Conservation (phyloP, 2,329 filamentous ascomycete genomes). For the Cephalotrichum gorgonifer region DNA sequence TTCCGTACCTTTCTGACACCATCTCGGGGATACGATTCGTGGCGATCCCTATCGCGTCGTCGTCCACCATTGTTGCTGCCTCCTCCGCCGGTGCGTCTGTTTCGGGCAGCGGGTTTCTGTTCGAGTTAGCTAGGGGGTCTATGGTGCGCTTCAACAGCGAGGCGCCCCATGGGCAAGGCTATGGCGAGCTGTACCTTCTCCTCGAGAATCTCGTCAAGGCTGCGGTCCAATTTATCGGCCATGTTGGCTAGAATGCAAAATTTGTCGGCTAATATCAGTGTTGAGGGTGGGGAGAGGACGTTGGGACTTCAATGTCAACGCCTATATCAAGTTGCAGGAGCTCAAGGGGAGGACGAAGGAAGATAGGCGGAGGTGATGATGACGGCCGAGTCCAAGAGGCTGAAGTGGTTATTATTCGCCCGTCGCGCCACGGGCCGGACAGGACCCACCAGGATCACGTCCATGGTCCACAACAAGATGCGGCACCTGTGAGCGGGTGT, state of each 20-base stretch:
- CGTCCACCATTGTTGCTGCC: conserved; percentile 13
- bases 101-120: conserved; percentile 13
- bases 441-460: too few species aligned
- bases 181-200: conserved; percentile 27
- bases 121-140: background rate
- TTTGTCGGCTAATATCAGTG: background rate
- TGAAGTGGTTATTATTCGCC: too few species aligned
- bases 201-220: conserved; percentile 46
- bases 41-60: conserved; percentile 25
- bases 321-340: too few species aligned
- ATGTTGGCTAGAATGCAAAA: conserved; percentile 13
- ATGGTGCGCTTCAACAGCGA: background rate
- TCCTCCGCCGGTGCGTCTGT: conserved; percentile 18
- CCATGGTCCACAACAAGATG: too few species aligned
- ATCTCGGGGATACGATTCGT: conserved; percentile 57
- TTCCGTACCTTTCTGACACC: conserved; percentile 75
- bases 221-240: conserved; percentile 39
- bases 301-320: too few species aligned
- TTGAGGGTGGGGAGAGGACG: background rate
- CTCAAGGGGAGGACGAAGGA: too few species aligned
- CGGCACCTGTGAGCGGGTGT: too few species aligned
- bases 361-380: too few species aligned
- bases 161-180: background rate
- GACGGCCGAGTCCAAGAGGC: too few species aligned
- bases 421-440: too few species aligned